Percentiles rank a stretch among this genome's conserved stretches.
phyloP scores from a whole-genome alignment of 306 rosid genomes.

The Castanea sativa region DNA sequence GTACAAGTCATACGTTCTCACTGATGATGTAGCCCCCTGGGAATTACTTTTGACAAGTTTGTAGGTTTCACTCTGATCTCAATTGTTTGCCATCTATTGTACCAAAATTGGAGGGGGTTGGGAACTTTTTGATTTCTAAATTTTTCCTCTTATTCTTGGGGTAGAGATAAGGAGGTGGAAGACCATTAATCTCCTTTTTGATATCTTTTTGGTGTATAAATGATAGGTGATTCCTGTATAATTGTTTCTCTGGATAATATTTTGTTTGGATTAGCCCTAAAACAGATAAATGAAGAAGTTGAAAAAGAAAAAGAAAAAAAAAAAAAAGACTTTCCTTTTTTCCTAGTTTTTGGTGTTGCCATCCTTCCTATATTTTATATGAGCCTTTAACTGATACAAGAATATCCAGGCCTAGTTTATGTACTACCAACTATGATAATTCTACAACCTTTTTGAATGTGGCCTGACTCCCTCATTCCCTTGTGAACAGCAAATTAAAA shows the following conservation, averaged over 20 bases:
- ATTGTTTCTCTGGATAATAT: constrained; percentile 33
- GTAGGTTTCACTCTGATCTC: constrained; percentile 34
- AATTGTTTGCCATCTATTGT: constrained; percentile 27
- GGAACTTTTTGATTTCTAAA: constrained; percentile 31
- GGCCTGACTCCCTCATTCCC: no score
- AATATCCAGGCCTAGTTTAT: no score
- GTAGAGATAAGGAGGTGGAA: constrained; percentile 36
- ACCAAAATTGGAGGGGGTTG: constrained; percentile 35
- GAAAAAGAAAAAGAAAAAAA: constrained; percentile 9
- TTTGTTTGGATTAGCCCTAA: constrained; percentile 22
- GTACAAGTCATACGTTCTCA: constrained; percentile 21
- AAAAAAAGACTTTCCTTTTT: not conserved
- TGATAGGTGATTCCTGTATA: constrained; percentile 60
- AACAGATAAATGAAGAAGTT: constrained; percentile 30
- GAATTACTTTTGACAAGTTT: constrained; percentile 37
- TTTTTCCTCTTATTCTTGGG: constrained; percentile 29
- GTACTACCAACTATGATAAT: no score
- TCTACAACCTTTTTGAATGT: no score
- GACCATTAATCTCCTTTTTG: constrained; percentile 26
- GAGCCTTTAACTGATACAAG: no score
- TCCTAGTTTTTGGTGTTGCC: not conserved
- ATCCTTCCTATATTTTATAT: not conserved
- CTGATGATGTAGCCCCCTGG: constrained; percentile 40
- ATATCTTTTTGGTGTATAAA: constrained; percentile 51
- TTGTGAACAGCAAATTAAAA: no score